Percentiles rank a stretch among this genome's conserved stretches.
phyloP scores from a whole-genome alignment of 192 early-diverging fungal genomes.

The Coemansia sp. region DNA sequence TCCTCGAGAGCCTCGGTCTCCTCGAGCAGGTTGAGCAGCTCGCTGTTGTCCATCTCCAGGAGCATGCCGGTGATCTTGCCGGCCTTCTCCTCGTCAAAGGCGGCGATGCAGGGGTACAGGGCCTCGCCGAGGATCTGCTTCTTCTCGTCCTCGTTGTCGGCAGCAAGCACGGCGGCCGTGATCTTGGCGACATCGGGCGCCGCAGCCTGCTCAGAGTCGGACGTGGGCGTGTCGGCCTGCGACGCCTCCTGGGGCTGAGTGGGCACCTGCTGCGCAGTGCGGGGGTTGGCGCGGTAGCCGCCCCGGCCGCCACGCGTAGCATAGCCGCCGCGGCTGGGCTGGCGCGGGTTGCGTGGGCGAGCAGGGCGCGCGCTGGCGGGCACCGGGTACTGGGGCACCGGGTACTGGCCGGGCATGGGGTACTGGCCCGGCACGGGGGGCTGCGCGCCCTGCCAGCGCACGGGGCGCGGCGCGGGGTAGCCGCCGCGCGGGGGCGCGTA shows the following conservation, averaged over 20 bases:
- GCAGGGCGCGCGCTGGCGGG: slow-evolving; percentile 43
- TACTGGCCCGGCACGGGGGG: slow-evolving; percentile 53
- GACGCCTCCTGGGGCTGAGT: slow-evolving; percentile 40
- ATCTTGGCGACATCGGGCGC: slow-evolving; percentile 33
- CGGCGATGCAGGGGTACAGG: slow-evolving; percentile 86
- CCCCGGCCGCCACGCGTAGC: slow-evolving; percentile 54
- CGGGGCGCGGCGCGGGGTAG: slow-evolving; percentile 58
- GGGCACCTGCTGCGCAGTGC: slow-evolving; percentile 36
- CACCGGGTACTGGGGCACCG: slow-evolving; percentile 52
- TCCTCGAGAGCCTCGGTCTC: slow-evolving; percentile 72
- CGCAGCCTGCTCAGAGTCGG: slow-evolving; percentile 36
- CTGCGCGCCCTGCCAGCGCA: slow-evolving; percentile 61
- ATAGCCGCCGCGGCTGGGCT: slow-evolving; percentile 53
- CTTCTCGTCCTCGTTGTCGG: slow-evolving; percentile 82
- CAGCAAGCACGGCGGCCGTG: slow-evolving; percentile 79
- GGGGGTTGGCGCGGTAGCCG: slow-evolving; percentile 53
- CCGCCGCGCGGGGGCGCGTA: slow-evolving; percentile 58
- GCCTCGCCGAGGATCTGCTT: slow-evolving; percentile 98
- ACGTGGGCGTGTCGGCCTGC: slow-evolving; percentile 39
- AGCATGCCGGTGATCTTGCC: slow-evolving; percentile 99
- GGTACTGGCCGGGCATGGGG: slow-evolving; percentile 54
- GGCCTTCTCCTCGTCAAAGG: slow-evolving; percentile 69
- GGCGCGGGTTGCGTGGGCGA: slow-evolving; percentile 57
- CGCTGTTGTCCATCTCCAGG: slow-evolving; percentile 97
- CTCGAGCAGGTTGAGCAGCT: slow-evolving; percentile 90